A percentile compares a stretch with the other conserved stretches of the same genome.
Evolutionary conservation across 2,329 filamentous ascomycete species (phyloP).

Genomic region (Chaetomium sp.): DNA sequence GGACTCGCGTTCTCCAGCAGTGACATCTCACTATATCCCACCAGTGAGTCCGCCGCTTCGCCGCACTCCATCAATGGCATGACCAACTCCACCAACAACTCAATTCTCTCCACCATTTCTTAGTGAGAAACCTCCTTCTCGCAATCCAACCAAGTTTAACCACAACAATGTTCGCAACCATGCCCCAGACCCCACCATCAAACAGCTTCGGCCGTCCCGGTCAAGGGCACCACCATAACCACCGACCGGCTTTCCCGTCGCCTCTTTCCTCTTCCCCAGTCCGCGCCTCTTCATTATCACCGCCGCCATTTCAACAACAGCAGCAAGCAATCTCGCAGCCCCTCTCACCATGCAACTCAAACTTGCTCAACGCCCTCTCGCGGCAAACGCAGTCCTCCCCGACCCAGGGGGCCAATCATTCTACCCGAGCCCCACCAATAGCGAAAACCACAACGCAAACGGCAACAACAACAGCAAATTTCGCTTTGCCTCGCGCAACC

Average conservation of each 20-base stretch:
- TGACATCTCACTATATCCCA: constrained; percentile 10
- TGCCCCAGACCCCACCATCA: constrained; percentile 43
- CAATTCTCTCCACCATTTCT: not conserved
- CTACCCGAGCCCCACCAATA: not conserved
- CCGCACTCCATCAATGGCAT: constrained; percentile 6
- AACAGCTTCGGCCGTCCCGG: constrained; percentile 42
- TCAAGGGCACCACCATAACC: constrained; percentile 35
- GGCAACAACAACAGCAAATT: constrained; percentile 27
- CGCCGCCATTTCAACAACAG: constrained; percentile 43
- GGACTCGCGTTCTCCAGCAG: constrained; percentile 15
- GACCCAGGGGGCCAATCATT: constrained; percentile 25
- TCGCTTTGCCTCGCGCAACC: constrained; percentile 24
- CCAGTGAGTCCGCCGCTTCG: not conserved
- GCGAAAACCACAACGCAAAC: constrained; percentile 27
- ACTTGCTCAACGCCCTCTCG: constrained; percentile 42
- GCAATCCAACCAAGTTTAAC: not conserved
- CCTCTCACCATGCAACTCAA: constrained; percentile 39
- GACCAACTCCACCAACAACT: constrained; percentile 3
- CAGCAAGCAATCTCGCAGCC: constrained; percentile 6
- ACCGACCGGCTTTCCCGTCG: constrained; percentile 54
- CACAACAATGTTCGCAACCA: constrained; percentile 37
- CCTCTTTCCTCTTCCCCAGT: constrained; percentile 63
- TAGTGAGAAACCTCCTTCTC: not conserved
- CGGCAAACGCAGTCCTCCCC: constrained; percentile 47
- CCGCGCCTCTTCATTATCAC: constrained; percentile 53